phyloP scores from a whole-genome alignment of 805 yeast genomes.

The Teunomyces stri region DNA sequence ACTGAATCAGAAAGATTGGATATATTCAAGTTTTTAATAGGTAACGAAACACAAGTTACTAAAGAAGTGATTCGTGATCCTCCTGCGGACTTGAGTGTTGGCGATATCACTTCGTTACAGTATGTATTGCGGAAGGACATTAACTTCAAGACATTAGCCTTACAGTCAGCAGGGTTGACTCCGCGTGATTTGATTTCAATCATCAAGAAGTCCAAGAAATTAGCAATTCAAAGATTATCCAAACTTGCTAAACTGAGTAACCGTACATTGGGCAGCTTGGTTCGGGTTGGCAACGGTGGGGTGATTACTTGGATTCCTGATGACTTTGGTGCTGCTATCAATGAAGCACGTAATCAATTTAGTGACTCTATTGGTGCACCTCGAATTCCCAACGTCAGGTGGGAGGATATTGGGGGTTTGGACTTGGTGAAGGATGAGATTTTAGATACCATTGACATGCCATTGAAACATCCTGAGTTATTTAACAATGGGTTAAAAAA shows the following conservation, averaged over 20 bases:
- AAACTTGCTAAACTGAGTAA: slow-evolving; percentile 24
- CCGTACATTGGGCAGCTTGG: slow-evolving; percentile 23
- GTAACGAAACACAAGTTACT: slow-evolving; percentile 15
- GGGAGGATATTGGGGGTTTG: slow-evolving; percentile 98
- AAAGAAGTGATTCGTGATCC: slow-evolving; percentile 24
- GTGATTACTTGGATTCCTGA: slow-evolving; percentile 48
- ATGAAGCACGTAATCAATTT: slow-evolving; percentile 79
- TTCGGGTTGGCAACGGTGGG: slow-evolving; percentile 56
- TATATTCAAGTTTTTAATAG: slow-evolving; percentile 55
- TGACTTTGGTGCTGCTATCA: slow-evolving; percentile 69
- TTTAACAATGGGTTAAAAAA: slow-evolving; percentile 88
- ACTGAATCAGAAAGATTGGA: slow-evolving; percentile 66
- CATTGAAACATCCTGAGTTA: slow-evolving; percentile 86
- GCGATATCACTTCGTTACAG: slow-evolving; percentile 15
- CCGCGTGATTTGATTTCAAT: slow-evolving; percentile 79
- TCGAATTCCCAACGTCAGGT: slow-evolving; percentile 85
- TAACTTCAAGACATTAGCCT: slow-evolving; percentile 55
- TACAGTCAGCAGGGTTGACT: slow-evolving; percentile 90
- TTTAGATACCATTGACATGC: slow-evolving; percentile 93
- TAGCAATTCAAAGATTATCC: slow-evolving; percentile 51
- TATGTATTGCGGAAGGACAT: slow-evolving; percentile 36
- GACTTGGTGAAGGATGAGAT: slow-evolving; percentile 89
- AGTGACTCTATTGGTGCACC: slow-evolving; percentile 98
- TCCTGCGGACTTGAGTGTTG: slow-evolving; percentile 15
- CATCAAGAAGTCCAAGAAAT: slow-evolving; percentile 58